Conservation (phyloP, 257 asterid genomes). For the Cordia subcordata region DNA sequence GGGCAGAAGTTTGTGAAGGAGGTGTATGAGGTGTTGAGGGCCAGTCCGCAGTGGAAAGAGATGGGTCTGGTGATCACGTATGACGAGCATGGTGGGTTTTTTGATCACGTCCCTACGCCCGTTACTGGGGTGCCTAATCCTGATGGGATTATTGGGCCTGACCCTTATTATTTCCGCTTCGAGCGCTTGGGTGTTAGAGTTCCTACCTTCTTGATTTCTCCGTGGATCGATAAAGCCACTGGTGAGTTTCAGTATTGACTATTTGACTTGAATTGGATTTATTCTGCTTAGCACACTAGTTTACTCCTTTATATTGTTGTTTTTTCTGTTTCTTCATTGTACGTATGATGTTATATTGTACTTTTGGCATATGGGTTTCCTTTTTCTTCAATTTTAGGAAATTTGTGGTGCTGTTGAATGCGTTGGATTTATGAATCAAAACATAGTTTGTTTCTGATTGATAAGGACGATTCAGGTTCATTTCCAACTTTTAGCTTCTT, state of each 20-base stretch:
- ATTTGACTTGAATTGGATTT: not conserved
- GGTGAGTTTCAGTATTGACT: slow-evolving; percentile 46
- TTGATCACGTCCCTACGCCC: slow-evolving; percentile 93
- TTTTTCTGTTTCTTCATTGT: too few relatives aligned
- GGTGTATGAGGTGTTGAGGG: slow-evolving; percentile 82
- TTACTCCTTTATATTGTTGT: too few relatives aligned
- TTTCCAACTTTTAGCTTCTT: too few relatives aligned
- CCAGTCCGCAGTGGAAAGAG: slow-evolving; percentile 92
- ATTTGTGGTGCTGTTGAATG: too few relatives aligned
- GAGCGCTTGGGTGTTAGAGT: slow-evolving; percentile 94
- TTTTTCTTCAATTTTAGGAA: too few relatives aligned
- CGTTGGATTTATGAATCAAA: too few relatives aligned
- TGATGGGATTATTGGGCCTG: slow-evolving; percentile 92
- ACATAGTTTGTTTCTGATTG: too few relatives aligned
- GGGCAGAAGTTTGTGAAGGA: slow-evolving; percentile 97
- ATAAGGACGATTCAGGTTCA: too few relatives aligned
- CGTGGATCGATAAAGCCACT: slow-evolving; percentile 86
- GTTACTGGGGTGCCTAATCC: slow-evolving; percentile 93
- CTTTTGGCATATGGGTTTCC: too few relatives aligned
- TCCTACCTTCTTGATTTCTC: slow-evolving; percentile 79
- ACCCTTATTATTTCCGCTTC: slow-evolving; percentile 70
- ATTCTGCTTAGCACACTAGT: not conserved
- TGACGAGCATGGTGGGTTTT: slow-evolving; percentile 95
- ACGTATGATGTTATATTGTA: too few relatives aligned
- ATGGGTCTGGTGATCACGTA: slow-evolving; percentile 89